phyloP scores from a whole-genome alignment of 208 protist species.

The Wallacemonas sp. region DNA sequence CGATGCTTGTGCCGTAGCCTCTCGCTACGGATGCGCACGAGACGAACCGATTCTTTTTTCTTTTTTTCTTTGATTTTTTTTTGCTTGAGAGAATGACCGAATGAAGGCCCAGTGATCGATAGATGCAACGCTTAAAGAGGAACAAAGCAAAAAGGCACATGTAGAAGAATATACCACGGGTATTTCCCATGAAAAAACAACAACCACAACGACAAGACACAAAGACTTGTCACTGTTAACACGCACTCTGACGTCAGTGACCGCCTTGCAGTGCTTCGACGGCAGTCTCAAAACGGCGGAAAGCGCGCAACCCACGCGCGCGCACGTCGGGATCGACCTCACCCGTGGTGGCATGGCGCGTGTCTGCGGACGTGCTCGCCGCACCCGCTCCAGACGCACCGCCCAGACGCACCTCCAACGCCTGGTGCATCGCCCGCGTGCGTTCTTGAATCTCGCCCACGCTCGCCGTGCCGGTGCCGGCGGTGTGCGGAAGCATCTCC shows the following conservation, averaged over 20 bases:
- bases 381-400: neutral
- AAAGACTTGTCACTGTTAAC: neutral
- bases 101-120: neutral
- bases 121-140: no score
- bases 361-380: neutral
- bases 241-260: neutral
- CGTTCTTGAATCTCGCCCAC: slow-evolving; percentile 12
- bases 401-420: slow-evolving; percentile 29
- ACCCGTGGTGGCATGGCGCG: neutral
- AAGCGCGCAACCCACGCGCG: slow-evolving; percentile 23
- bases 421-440: slow-evolving; percentile 26
- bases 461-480: no score
- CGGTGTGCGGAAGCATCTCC: slow-evolving; percentile 9
- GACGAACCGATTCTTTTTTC: neutral
- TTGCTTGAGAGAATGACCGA: neutral
- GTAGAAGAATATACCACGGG: no score
- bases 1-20: no score
- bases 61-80: neutral
- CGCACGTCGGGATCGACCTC: slow-evolving; percentile 17
- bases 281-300: slow-evolving; percentile 32
- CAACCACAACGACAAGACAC: neutral
- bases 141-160: no score
- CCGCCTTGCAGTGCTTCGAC: slow-evolving; percentile 18
- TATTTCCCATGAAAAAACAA: slow-evolving; percentile 1
- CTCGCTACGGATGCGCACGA: no score